Conservation (phyloP, 2,329 filamentous ascomycete species). For the Pseudogymnoascus sp. region DNA sequence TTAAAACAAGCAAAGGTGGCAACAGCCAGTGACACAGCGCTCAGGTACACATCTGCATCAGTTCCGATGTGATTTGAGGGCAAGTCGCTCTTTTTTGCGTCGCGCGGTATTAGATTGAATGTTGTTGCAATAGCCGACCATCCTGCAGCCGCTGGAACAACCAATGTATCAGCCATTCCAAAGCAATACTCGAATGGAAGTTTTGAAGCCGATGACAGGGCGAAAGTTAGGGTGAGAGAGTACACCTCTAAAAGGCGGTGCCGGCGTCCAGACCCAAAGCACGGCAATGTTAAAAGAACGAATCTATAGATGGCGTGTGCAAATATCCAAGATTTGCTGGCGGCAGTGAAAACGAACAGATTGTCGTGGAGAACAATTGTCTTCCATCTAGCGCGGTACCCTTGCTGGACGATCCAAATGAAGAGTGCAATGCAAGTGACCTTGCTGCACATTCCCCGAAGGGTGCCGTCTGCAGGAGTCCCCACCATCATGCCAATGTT, state of each 20-base stretch:
- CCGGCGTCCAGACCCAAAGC: slow-evolving; percentile 22
- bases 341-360: slow-evolving; percentile 22
- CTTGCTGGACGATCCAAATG: slow-evolving; percentile 16
- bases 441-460: slow-evolving; percentile 21
- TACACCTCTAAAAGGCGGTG: slow-evolving; percentile 22
- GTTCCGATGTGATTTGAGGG: slow-evolving; percentile 12
- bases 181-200: slow-evolving; percentile 17
- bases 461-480: slow-evolving; percentile 19
- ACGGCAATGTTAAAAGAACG: slow-evolving; percentile 22
- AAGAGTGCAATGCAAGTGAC: slow-evolving; percentile 14
- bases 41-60: slow-evolving; percentile 13
- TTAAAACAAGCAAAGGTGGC: slow-evolving; percentile 15
- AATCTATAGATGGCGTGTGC: slow-evolving; percentile 23
- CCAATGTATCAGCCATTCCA: slow-evolving; percentile 17
- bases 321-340: slow-evolving; percentile 24
- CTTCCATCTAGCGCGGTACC: slow-evolving; percentile 18
- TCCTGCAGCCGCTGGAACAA: slow-evolving; percentile 14
- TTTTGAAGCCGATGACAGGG: slow-evolving; percentile 11
- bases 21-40: slow-evolving; percentile 14
- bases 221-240: slow-evolving; percentile 16
- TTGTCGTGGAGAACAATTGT: slow-evolving; percentile 18
- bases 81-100: slow-evolving; percentile 12
- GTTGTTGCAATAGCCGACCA: slow-evolving; percentile 16
- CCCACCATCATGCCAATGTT: slow-evolving; percentile 21
- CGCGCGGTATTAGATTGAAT: slow-evolving; percentile 15